phyloP scores from a whole-genome alignment of 495 filamentous ascomycete genomes.

The Penicillium longicatenatum region DNA sequence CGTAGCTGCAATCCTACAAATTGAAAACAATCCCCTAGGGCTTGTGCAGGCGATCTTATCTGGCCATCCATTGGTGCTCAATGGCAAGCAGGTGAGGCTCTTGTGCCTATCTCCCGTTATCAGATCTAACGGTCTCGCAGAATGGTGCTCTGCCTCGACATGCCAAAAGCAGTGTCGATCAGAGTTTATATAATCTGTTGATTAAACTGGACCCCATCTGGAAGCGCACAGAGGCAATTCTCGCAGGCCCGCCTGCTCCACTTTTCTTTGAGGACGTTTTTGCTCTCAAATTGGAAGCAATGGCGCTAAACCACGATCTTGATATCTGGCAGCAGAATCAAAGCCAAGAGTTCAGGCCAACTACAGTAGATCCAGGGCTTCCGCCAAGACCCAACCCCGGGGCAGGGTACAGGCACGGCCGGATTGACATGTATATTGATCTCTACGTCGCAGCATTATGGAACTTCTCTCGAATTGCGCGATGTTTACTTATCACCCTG shows the following conservation, averaged over 20 bases:
- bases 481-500: constrained; percentile 23
- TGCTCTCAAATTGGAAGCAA: constrained; percentile 19
- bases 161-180: background rate
- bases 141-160: no score
- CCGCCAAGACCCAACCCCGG: background rate
- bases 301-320: constrained; percentile 12
- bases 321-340: constrained; percentile 19
- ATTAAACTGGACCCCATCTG: constrained; percentile 17
- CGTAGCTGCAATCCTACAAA: constrained; percentile 25
- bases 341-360: constrained; percentile 19
- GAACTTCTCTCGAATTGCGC: constrained; percentile 32
- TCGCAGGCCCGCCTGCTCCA: constrained; percentile 3
- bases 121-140: background rate
- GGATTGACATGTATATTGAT: constrained; percentile 27
- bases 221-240: constrained; percentile 14
- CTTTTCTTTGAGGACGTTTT: constrained; percentile 4
- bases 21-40: constrained; percentile 19
- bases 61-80: constrained; percentile 16
- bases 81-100: constrained; percentile 6
- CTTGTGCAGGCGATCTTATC: constrained; percentile 19
- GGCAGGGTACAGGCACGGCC: constrained; percentile 25
- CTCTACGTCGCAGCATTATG: constrained; percentile 31
- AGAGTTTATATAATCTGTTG: constrained; percentile 21
- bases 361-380: constrained; percentile 10
- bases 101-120: background rate